Conservation (phyloP, 2,329 filamentous ascomycete species). For the Xylaria sp. region DNA sequence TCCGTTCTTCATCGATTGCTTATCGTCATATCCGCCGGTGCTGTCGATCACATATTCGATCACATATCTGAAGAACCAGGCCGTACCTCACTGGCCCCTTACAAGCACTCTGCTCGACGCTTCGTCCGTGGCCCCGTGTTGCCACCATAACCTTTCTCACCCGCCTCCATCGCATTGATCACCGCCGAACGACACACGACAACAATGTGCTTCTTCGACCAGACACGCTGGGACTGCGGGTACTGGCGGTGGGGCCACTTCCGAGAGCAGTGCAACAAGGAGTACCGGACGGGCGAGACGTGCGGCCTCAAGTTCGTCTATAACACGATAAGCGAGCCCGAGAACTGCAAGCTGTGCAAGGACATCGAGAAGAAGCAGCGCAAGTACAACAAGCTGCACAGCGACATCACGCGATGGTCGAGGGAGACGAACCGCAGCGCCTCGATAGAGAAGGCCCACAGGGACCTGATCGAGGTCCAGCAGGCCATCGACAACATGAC, state of each 20-base stretch:
- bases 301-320: constrained; percentile 93
- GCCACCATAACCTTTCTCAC: constrained; percentile 13
- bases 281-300: constrained; percentile 95
- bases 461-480: constrained; percentile 73
- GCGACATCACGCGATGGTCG: constrained; percentile 81
- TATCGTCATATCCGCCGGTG: constrained; percentile 30
- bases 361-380: constrained; percentile 88
- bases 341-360: constrained; percentile 85
- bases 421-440: constrained; percentile 78
- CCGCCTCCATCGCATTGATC: constrained; percentile 20
- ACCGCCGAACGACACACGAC: constrained; percentile 18
- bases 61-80: constrained; percentile 19
- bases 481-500: constrained; percentile 65
- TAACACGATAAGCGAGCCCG: constrained; percentile 70
- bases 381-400: constrained; percentile 76
- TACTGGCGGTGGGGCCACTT: constrained; percentile 97
- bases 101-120: constrained; percentile 12
- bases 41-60: constrained; percentile 14
- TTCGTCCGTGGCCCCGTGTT: constrained; percentile 19
- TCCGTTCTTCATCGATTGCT: constrained; percentile 11
- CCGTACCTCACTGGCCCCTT: constrained; percentile 10
- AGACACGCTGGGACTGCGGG: constrained; percentile 84
- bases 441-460: constrained; percentile 76
- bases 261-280: constrained; percentile 90
- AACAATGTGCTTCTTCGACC: constrained; percentile 94